Conservation (phyloP, 768 basidiomycete species). For the Leucocoprinus leucothites region DNA sequence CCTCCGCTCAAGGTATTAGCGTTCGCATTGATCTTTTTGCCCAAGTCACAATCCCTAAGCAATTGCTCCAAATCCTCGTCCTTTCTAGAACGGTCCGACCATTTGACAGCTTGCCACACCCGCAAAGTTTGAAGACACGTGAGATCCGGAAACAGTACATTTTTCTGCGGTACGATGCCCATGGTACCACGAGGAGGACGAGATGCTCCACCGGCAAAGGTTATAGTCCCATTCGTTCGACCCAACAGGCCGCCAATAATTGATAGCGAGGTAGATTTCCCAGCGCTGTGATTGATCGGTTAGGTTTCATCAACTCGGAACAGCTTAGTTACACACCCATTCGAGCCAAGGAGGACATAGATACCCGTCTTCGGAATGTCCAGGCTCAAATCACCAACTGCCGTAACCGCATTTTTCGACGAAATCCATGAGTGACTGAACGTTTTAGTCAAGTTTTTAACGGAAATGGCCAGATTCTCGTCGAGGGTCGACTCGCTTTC, state of each 20-base stretch:
- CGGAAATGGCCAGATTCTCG: conserved; percentile 53
- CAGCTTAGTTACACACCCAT: conserved; percentile 41
- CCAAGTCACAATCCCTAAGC: conserved; percentile 69
- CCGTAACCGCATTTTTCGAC: conserved; percentile 49
- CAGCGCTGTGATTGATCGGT: conserved; percentile 45
- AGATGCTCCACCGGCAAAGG: conserved; percentile 49
- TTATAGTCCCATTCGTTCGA: conserved; percentile 54
- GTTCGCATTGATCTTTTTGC: conserved; percentile 63
- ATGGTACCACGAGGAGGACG: conserved; percentile 61
- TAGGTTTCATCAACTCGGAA: background rate
- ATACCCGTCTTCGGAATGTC: conserved; percentile 72
- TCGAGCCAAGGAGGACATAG: conserved; percentile 75
- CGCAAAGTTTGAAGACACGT: conserved; percentile 70
- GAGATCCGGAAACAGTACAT: conserved; percentile 76
- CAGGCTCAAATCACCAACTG: conserved; percentile 63
- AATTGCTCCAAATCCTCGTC: conserved; percentile 64
- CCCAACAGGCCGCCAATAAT: conserved; percentile 63
- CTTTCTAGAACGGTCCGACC: conserved; percentile 38
- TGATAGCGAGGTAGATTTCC: conserved; percentile 72
- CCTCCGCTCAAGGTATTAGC: conserved; percentile 71
- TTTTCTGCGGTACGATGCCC: conserved; percentile 82
- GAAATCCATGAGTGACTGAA: conserved; percentile 50
- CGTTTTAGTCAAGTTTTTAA: conserved; percentile 56
- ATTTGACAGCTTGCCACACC: conserved; percentile 73
- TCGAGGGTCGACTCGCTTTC: conserved; percentile 22